A percentile compares a stretch with the other conserved stretches of the same genome.
Evolutionary conservation across 331 rosid genomes (phyloP).

Genomic region (Pyracantha coccinea): DNA sequence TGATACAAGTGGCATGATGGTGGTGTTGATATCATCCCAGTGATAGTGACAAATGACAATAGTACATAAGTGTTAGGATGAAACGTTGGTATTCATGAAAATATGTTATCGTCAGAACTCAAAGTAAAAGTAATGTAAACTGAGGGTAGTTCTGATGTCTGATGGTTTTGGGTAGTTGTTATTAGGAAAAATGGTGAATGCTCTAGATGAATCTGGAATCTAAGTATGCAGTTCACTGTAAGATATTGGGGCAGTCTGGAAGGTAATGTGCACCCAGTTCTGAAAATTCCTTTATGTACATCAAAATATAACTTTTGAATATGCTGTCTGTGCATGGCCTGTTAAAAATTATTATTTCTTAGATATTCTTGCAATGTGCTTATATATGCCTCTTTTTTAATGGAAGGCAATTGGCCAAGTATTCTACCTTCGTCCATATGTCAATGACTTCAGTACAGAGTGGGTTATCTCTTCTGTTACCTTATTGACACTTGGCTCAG

Average conservation of each 20-base stretch:
- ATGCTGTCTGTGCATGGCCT: background rate
- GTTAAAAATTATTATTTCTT: background rate
- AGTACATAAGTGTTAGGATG: background rate
- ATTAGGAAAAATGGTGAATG: background rate
- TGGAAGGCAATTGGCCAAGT: slow-evolving; percentile 95
- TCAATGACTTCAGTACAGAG: slow-evolving; percentile 64
- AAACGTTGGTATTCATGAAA: background rate
- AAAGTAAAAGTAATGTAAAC: background rate
- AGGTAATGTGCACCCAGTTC: background rate
- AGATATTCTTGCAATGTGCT: slow-evolving; percentile 5
- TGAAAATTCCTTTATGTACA: background rate
- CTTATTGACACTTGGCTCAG: slow-evolving; percentile 81
- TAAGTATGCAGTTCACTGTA: background rate
- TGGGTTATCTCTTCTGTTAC: slow-evolving; percentile 81
- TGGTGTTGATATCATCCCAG: background rate
- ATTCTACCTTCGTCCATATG: slow-evolving; percentile 85
- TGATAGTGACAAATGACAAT: background rate
- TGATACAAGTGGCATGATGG: background rate
- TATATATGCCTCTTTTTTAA: slow-evolving; percentile 13
- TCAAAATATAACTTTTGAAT: background rate
- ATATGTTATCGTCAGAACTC: background rate
- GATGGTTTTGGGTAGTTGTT: background rate
- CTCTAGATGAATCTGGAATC: background rate
- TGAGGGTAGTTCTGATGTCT: background rate
- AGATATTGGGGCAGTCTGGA: background rate